These are phyloP conservation scores for Suhomyces bokatorum DNA, from an alignment of 1,139 yeast species.

Conservation along the genomic window DNA sequence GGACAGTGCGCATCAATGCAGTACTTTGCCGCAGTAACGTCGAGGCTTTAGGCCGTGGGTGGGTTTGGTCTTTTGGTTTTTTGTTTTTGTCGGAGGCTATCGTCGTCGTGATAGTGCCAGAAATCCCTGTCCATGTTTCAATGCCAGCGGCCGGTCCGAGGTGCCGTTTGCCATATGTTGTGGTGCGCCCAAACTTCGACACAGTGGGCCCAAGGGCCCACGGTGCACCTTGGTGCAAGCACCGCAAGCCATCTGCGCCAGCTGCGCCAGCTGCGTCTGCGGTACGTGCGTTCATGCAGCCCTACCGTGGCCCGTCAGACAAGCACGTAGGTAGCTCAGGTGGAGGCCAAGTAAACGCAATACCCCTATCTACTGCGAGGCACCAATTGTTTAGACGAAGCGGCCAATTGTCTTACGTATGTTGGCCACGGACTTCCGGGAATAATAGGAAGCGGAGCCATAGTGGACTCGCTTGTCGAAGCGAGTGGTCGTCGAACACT, in stretches of 20 bases:
- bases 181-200: slow-evolving; percentile 2
- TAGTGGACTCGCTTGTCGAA: neutral
- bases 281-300: too few species aligned
- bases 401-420: neutral
- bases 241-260: too few species aligned
- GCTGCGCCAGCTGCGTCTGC: too few species aligned
- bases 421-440: neutral
- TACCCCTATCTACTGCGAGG: slow-evolving; percentile 1
- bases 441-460: neutral
- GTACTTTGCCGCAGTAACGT: neutral
- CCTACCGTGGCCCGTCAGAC: too few species aligned
- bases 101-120: too few species aligned
- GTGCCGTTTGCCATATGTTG: neutral
- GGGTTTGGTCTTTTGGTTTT: too few species aligned
- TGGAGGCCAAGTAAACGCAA: too few species aligned
- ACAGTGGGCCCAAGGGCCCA: neutral
- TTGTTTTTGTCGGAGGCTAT: too few species aligned
- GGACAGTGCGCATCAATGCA: neutral
- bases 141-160: neutral
- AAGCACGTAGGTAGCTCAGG: too few species aligned
- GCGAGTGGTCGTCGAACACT: too few species aligned
- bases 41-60: neutral
- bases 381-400: slow-evolving; percentile 2
- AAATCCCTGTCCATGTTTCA: too few species aligned
- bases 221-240: too few species aligned